phyloP scores from a whole-genome alignment of 306 rosid species.

The Prinsepia uniflora region DNA sequence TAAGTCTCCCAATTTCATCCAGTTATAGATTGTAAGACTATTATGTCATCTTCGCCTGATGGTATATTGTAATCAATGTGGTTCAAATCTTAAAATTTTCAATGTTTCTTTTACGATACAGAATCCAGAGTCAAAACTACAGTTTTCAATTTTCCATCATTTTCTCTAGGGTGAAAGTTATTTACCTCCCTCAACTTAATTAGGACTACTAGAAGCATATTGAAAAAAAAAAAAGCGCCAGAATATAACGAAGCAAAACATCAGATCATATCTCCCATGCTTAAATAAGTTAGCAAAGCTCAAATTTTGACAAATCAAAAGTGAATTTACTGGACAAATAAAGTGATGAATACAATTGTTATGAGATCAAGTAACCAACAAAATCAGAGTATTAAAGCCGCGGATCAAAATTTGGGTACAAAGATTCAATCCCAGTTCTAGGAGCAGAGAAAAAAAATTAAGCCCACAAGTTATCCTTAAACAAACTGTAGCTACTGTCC shows the following conservation, averaged over 20 bases:
- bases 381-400: no score
- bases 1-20: constrained; percentile 65
- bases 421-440: neutral
- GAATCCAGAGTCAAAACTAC: neutral
- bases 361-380: no score
- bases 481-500: neutral
- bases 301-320: no score
- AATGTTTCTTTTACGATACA: neutral
- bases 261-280: no score
- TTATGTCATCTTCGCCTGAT: constrained; percentile 11
- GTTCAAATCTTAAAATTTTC: neutral
- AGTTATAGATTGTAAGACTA: constrained; percentile 31
- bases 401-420: neutral
- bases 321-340: no score
- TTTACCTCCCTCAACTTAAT: no score
- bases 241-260: no score
- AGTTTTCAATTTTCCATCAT: neutral
- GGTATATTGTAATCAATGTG: constrained; percentile 2
- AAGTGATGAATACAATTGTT: no score
- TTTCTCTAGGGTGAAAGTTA: neutral
- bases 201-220: no score
- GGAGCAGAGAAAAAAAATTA: no score
- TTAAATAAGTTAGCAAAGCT: no score
- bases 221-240: no score
- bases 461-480: neutral